Base-by-base conservation (phyloP, 1,139 yeast species). In the Suhomyces yuchorum region DNA sequence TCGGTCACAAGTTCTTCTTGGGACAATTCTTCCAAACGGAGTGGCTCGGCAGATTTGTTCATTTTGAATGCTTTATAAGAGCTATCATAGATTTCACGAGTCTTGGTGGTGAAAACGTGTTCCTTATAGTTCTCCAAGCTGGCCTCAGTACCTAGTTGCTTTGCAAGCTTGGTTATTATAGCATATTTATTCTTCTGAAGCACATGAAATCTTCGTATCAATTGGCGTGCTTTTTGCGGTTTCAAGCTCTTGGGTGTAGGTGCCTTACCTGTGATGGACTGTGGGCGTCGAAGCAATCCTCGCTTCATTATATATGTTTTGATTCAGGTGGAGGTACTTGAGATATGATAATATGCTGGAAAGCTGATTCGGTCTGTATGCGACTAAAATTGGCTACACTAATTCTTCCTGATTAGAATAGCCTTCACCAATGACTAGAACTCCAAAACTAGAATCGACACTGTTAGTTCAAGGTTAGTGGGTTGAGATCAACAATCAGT, bases 161-260 rank as follows among this genome's bases (percentile, higher is more conserved):
- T 50, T 30, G 50, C 50, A 40, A 51, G 37, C 48, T 61, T 65
- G 9, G 50, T 46, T 44, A 79, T 57, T 3, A 82, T 67, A 0
- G 69, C 52, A 19, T 68, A 65, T 50, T 76, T 75, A 48, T 78
- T 74, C 55, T 82, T 84, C 47, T 81, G 73, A 33, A 87, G 66
- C 3, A 81, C 75, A 63, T 87, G 95, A 56, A 80, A 87, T 43
- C 91, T 64, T 52, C 93, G 73, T 33, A 87, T 87, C 15, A 87
- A 70, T 55, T 78, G 81, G 43, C 93, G 68, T 0, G 93, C 84
- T 56, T 80, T 74, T 44, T 79, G 77, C 0, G 95, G 93, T 57
- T 87, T 87, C 43, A 87, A 70, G 44, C 60, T 61, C 62, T 59
- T 62, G 11, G 74, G 70, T 3, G 39, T 37, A 1, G 54, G 47